These are phyloP conservation scores for Plasmodiophora brassicae DNA, from an alignment of 208 protist genomes.

Conservation along the genomic window DNA sequence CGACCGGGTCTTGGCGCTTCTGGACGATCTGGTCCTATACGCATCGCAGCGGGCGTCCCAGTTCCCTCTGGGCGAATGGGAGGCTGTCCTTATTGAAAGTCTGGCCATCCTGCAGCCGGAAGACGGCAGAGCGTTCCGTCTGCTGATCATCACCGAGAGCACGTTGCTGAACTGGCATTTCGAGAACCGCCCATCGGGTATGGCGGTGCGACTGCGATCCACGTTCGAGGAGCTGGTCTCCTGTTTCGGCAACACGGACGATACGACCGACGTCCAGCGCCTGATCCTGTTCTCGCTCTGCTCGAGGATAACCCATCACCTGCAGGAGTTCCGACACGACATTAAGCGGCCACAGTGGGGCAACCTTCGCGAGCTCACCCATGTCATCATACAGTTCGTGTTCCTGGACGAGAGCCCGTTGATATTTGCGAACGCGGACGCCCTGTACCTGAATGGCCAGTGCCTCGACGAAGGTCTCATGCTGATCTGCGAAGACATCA, in stretches of 20 bases:
- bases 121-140: not conserved
- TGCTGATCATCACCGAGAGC: slow-evolving; percentile 10
- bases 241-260: not conserved
- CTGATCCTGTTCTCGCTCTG: slow-evolving; percentile 21
- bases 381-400: not conserved
- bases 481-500: not conserved
- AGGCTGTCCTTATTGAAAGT: not conserved
- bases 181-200: not conserved
- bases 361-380: not conserved
- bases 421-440: not conserved
- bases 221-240: not conserved
- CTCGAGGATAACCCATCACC: not conserved
- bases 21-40: slow-evolving; percentile 7
- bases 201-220: not conserved
- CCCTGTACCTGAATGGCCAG: not conserved
- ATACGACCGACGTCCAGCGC: not conserved
- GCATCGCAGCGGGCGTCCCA: not conserved
- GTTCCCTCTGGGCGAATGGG: not conserved
- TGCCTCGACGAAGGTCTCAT: slow-evolving; percentile 15
- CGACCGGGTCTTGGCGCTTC: not conserved
- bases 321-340: not conserved
- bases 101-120: not conserved
- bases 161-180: slow-evolving; percentile 8
- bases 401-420: not conserved
- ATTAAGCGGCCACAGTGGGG: not conserved